Evolutionary conservation across 2,329 filamentous ascomycete genomes (phyloP).

Genomic region (Ophiostoma angusticollis): DNA sequence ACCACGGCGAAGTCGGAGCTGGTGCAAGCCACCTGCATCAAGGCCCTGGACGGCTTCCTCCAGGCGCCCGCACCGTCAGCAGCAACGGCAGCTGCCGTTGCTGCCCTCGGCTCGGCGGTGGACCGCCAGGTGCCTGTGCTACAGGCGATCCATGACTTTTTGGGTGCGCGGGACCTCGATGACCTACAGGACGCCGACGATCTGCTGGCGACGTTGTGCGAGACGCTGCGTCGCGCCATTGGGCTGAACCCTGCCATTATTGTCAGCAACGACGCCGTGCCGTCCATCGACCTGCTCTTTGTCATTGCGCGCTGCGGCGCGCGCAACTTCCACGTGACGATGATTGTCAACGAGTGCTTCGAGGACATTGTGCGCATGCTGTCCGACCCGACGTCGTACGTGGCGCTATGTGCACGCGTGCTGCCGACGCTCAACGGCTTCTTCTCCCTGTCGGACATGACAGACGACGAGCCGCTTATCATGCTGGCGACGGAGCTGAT

Average conservation of each 20-base stretch:
- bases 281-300: slow-evolving; percentile 75
- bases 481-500: slow-evolving; percentile 78
- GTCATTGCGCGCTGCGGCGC: slow-evolving; percentile 79
- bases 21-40: slow-evolving; percentile 84
- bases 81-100: too few relatives aligned
- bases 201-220: slow-evolving; percentile 76
- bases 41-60: slow-evolving; percentile 61
- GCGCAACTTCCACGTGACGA: slow-evolving; percentile 78
- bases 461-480: slow-evolving; percentile 70
- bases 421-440: slow-evolving; percentile 78
- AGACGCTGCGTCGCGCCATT: slow-evolving; percentile 74
- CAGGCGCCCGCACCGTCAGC: slow-evolving; percentile 20
- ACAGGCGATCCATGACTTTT: slow-evolving; percentile 56
- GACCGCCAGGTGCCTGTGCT: slow-evolving; percentile 50
- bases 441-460: slow-evolving; percentile 77
- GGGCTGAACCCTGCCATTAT: slow-evolving; percentile 64
- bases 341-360: slow-evolving; percentile 80
- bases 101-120: slow-evolving; percentile 8
- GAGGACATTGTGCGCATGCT: slow-evolving; percentile 70
- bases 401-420: slow-evolving; percentile 70
- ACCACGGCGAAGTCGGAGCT: slow-evolving; percentile 59
- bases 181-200: slow-evolving; percentile 86
- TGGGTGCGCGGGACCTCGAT: slow-evolving; percentile 65
- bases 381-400: slow-evolving; percentile 55
- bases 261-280: slow-evolving; percentile 50